phyloP scores from a whole-genome alignment of 345 rosid species.

The Turritis glabra region DNA sequence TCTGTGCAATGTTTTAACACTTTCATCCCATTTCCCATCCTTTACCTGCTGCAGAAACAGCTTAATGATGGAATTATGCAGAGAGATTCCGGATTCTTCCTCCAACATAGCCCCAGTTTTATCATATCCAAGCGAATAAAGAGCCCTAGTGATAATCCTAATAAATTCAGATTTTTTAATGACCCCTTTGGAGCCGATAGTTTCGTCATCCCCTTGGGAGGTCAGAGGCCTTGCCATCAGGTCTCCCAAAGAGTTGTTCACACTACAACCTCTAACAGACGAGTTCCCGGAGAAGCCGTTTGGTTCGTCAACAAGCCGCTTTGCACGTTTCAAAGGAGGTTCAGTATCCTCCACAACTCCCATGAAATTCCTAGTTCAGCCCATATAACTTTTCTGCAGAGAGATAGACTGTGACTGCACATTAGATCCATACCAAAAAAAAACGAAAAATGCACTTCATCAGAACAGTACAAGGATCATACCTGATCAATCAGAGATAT shows the following conservation, averaged over 20 bases:
- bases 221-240: slow-evolving; percentile 66
- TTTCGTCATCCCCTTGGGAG: slow-evolving; percentile 64
- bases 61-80: slow-evolving; percentile 52
- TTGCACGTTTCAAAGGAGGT: slow-evolving; percentile 59
- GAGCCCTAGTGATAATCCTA: slow-evolving; percentile 59
- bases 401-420: not conserved
- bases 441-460: not conserved
- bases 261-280: slow-evolving; percentile 38
- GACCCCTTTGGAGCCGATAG: slow-evolving; percentile 59
- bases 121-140: slow-evolving; percentile 71
- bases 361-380: slow-evolving; percentile 66
- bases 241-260: slow-evolving; percentile 57
- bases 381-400: slow-evolving; percentile 48
- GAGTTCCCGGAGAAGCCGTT: slow-evolving; percentile 45
- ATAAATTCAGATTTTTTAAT: slow-evolving; percentile 62
- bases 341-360: slow-evolving; percentile 62
- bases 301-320: slow-evolving; percentile 45
- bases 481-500: slow-evolving; percentile 23
- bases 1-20: slow-evolving; percentile 50
- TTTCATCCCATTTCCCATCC: slow-evolving; percentile 70
- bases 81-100: slow-evolving; percentile 67
- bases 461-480: not conserved
- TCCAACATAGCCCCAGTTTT: slow-evolving; percentile 63
- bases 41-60: slow-evolving; percentile 55
- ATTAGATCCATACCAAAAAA: not conserved